Evolutionary conservation across 352 stramenopile species (phyloP), one percentile per base, ranked within the genome.

Genomic region (Pythium sukuiense): DNA sequence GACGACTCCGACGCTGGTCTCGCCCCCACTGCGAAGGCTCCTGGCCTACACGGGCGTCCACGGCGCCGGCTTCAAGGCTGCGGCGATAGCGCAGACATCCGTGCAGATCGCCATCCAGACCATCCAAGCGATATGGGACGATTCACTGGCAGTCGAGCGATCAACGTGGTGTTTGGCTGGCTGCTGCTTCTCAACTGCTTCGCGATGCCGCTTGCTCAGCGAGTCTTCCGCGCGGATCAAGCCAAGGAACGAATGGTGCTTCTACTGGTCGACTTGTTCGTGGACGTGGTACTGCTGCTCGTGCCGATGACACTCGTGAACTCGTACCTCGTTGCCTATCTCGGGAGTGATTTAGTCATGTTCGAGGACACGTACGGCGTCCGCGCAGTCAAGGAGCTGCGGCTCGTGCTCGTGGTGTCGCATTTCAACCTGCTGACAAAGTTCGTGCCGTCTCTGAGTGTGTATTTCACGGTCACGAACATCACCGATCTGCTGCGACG

Each of bases 341-440:
- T 67, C 6, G 41, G 48, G 24, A 35, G 12, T 11, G 59, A 59
- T 2, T 30, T 57, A 6, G 27, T 66, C 1, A 52, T 69, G 13
- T 71, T 65, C 41, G 32, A 63, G 4, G 64, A 75, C 26, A 69
- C 56, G 55, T 74, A 63, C 59, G 61, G 62, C 2, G 55, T 58
- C 18, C 41, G 67, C 4, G 69, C 59, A 20, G 13, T 71, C 7
- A 68, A 65, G 59, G 69, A 74, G 35, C 8, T 57, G 0, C 54
- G 55, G 16, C 27, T 63, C 45, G 29, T 74, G 16, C 33, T 68
- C 4, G 59, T 65, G 4, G 49, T 37, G 26, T 71, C 69, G 16
- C 35, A 63, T 16, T 7, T 65, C 24, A 56, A 71, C 41, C 16
- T 71, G 8, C 2, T 69, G 7, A 26, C 58, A 8, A 74, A 71